A percentile compares a stretch with the other conserved stretches of the same genome.
These are phyloP conservation scores for Rhodotorula toruloides DNA, from an alignment of 768 basidiomycete species.

Conservation along the genomic window DNA sequence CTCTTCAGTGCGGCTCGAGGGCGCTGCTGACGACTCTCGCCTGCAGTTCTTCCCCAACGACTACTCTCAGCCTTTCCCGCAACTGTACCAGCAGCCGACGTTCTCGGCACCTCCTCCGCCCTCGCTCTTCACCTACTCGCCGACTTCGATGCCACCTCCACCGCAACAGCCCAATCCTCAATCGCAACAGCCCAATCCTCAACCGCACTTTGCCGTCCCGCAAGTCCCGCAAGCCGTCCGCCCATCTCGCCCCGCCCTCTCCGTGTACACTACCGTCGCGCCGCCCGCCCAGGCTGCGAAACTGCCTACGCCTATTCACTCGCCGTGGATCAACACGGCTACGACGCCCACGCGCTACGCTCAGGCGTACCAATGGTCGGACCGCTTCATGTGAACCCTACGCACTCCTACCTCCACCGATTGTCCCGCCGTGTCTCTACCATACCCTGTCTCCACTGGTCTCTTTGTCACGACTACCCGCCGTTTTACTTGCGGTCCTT, in stretches of 20 bases:
- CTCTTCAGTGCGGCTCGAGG: neutral
- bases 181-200: no score
- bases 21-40: neutral
- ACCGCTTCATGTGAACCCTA: neutral
- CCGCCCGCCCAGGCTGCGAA: neutral
- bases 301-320: neutral
- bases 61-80: no score
- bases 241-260: constrained; percentile 5
- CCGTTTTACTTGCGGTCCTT: neutral
- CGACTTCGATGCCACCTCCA: no score
- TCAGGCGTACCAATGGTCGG: neutral
- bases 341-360: constrained; percentile 28
- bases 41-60: no score
- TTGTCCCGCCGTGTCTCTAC: neutral
- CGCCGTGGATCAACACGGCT: constrained; percentile 25
- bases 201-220: no score
- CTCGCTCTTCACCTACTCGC: no score
- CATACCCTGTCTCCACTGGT: neutral
- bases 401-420: neutral
- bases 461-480: neutral
- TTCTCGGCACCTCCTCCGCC: no score
- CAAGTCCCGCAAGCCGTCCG: neutral
- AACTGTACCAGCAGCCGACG: no score
- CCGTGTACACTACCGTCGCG: constrained; percentile 11
- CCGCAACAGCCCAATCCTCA: no score